Conservation (phyloP, 371 early-diverging fungal species). For the Batrachochytrium dendrobatidis region DNA sequence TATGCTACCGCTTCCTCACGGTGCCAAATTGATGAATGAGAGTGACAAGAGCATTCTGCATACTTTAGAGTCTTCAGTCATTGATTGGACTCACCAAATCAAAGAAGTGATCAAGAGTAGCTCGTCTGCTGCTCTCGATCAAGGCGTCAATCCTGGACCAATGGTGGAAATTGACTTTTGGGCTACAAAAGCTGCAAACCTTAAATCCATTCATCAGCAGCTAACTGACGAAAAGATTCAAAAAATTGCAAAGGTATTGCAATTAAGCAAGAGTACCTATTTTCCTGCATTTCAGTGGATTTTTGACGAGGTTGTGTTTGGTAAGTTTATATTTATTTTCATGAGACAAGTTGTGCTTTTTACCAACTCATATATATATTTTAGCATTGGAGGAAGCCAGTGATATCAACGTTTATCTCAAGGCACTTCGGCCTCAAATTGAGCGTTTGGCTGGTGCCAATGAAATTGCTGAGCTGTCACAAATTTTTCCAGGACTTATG, state of each 20-base stretch:
- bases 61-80: conserved; percentile 51
- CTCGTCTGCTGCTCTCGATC: conserved; percentile 47
- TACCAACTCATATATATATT: neutral
- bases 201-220: conserved; percentile 48
- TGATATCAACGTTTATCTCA: conserved; percentile 45
- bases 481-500: conserved; percentile 45
- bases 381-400: conserved; percentile 50
- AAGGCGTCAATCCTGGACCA: conserved; percentile 52
- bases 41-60: conserved; percentile 43
- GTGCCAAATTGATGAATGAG: conserved; percentile 30
- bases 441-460: conserved; percentile 33
- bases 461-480: conserved; percentile 45
- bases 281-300: conserved; percentile 50
- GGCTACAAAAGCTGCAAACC: conserved; percentile 53
- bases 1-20: conserved; percentile 52
- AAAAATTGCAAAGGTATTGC: conserved; percentile 40
- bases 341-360: neutral
- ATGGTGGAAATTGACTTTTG: conserved; percentile 56
- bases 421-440: conserved; percentile 39
- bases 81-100: conserved; percentile 58
- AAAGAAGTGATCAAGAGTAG: conserved; percentile 45
- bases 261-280: conserved; percentile 47
- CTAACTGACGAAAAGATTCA: conserved; percentile 48
- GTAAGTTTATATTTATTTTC: conserved; percentile 9
- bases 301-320: conserved; percentile 46